These are phyloP conservation scores for Apiotrichum siamense DNA, from an alignment of 1,284 basidiomycete species.

Conservation along the genomic window DNA sequence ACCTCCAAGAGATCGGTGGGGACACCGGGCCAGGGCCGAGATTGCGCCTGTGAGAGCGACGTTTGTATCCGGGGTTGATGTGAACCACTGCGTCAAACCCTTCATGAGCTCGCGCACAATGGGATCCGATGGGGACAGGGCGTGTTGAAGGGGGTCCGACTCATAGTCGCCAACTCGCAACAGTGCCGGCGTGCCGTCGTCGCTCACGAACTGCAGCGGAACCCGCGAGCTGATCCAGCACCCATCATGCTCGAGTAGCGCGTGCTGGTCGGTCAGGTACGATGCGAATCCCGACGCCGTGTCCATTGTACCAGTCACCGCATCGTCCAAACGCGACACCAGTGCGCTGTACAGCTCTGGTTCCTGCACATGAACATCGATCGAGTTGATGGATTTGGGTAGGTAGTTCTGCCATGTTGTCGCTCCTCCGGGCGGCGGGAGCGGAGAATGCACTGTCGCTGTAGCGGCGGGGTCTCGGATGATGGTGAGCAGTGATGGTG, in stretches of 20 bases:
- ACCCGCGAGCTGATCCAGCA: conserved; percentile 26
- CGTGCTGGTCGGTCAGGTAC: conserved; percentile 36
- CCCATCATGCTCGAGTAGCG: conserved; percentile 24
- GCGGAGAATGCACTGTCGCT: conserved; percentile 19
- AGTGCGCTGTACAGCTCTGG: conserved; percentile 68
- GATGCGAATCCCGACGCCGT: conserved; percentile 74
- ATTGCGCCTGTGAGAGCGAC: conserved; percentile 79
- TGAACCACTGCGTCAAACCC: conserved; percentile 69
- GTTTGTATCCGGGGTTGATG: conserved; percentile 77
- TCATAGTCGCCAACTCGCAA: conserved; percentile 16
- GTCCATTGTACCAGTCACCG: conserved; percentile 56
- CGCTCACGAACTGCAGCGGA: conserved; percentile 19
- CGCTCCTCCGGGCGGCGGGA: conserved; percentile 12
- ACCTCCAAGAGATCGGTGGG: conserved; percentile 75
- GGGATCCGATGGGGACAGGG: conserved; percentile 70
- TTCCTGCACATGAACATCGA: conserved; percentile 33
- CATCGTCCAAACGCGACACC: conserved; percentile 70
- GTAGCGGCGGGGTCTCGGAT: conserved; percentile 60
- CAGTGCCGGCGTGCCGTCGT: conserved; percentile 19
- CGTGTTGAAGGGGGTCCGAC: conserved; percentile 49
- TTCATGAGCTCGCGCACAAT: conserved; percentile 67
- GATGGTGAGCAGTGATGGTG: conserved; percentile 62
- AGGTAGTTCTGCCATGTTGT: conserved; percentile 1
- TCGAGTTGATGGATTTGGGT: conserved; percentile 19
- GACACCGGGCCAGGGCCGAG: conserved; percentile 70